Percentiles rank a stretch among this genome's conserved stretches.
Evolutionary conservation across 1,284 basidiomycete species (phyloP).

Genomic region (Paramarasmius palmivorus): DNA sequence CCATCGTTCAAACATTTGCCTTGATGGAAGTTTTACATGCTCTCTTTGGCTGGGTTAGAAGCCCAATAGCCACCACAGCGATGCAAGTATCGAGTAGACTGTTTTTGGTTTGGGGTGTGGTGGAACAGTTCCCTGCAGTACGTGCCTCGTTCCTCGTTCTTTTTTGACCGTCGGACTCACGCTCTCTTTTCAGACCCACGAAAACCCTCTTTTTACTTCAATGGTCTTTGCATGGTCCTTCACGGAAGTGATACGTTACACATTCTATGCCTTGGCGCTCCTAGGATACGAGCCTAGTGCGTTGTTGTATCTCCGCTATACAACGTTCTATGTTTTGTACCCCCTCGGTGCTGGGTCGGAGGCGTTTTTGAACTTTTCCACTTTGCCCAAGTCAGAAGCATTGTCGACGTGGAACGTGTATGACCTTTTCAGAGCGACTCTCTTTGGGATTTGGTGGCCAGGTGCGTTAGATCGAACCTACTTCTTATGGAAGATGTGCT

Average conservation of each 20-base stretch:
- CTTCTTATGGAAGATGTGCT: constrained; percentile 7
- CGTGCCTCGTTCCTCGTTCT: too few species aligned
- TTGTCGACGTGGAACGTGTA: constrained; percentile 49
- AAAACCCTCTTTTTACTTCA: constrained; percentile 81
- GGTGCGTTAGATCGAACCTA: constrained; percentile 49
- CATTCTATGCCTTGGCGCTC: constrained; percentile 83
- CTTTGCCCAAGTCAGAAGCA: constrained; percentile 68
- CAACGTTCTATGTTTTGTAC: constrained; percentile 92
- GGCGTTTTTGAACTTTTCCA: constrained; percentile 81
- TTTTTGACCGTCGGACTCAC: constrained; percentile 16
- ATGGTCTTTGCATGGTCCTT: constrained; percentile 95
- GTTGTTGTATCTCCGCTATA: constrained; percentile 75
- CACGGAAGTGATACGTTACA: constrained; percentile 92
- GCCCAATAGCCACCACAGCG: constrained; percentile 78
- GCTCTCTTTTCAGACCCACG: constrained; percentile 51
- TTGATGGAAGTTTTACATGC: constrained; percentile 84
- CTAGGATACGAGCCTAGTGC: constrained; percentile 44
- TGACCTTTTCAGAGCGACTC: constrained; percentile 55
- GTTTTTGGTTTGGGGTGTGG: constrained; percentile 86
- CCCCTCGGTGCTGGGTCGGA: constrained; percentile 91
- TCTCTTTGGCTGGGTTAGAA: constrained; percentile 79
- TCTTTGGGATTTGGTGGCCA: constrained; percentile 92
- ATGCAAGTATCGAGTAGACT: constrained; percentile 89
- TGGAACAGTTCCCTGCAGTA: constrained; percentile 58
- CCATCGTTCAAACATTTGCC: constrained; percentile 81